These are phyloP conservation scores for Colletotrichum sp. DNA, from an alignment of 2,329 filamentous ascomycete genomes.

Conservation along the genomic window DNA sequence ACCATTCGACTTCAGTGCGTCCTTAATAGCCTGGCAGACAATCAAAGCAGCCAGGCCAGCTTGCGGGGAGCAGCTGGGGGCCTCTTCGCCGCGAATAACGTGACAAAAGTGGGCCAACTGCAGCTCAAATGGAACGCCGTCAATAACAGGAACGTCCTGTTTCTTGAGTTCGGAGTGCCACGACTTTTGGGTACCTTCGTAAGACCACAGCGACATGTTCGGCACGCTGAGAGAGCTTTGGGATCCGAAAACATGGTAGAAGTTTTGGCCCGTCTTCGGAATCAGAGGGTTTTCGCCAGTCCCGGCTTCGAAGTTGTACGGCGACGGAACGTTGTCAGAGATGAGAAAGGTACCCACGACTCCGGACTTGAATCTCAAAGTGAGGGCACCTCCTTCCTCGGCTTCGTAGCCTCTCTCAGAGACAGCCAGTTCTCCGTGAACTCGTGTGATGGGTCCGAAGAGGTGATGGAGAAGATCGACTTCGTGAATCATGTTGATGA, in stretches of 20 bases:
- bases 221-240: conserved; percentile 57
- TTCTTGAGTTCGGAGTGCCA: conserved; percentile 43
- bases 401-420: conserved; percentile 51
- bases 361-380: conserved; percentile 57
- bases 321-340: conserved; percentile 55
- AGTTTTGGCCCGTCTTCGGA: conserved; percentile 43
- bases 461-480: conserved; percentile 63
- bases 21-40: conserved; percentile 57
- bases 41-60: conserved; percentile 56
- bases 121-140: conserved; percentile 51
- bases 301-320: conserved; percentile 60
- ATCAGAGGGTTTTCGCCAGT: conserved; percentile 65
- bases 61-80: conserved; percentile 50
- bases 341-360: conserved; percentile 62
- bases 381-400: conserved; percentile 62
- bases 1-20: conserved; percentile 40
- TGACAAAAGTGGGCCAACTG: conserved; percentile 57
- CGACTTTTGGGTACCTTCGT: conserved; percentile 41
- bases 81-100: conserved; percentile 47
- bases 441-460: conserved; percentile 55
- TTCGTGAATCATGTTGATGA: conserved; percentile 68
- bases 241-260: conserved; percentile 61
- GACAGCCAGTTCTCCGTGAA: conserved; percentile 53
- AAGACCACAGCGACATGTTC: conserved; percentile 56
- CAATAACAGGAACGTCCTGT: conserved; percentile 27